Conservation (phyloP, 1,139 yeast genomes). For the Eremothecium sinecaudum region DNA sequence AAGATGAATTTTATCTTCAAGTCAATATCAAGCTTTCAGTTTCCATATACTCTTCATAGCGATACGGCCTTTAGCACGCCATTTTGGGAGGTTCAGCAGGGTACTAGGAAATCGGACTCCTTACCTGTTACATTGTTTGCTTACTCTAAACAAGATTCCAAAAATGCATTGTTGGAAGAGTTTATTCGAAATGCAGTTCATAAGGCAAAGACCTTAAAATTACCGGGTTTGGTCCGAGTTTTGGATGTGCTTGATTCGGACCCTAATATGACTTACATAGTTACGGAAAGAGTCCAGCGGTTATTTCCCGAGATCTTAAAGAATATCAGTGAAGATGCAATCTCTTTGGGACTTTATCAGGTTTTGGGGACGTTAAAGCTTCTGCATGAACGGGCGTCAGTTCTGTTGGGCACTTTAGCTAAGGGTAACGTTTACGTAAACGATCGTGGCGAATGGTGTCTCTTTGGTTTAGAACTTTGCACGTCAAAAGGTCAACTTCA, state of each 20-base stretch:
- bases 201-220: conserved; percentile 56
- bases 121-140: conserved; percentile 23
- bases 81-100: conserved; percentile 38
- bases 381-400: conserved; percentile 53
- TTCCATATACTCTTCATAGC: conserved; percentile 24
- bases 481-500: conserved; percentile 39
- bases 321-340: conserved; percentile 32
- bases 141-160: conserved; percentile 15
- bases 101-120: conserved; percentile 31
- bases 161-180: conserved; percentile 11
- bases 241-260: conserved; percentile 58
- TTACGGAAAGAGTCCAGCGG: conserved; percentile 73
- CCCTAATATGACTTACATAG: conserved; percentile 54
- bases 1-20: conserved; percentile 30
- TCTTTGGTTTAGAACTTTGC: conserved; percentile 74
- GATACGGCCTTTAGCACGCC: conserved; percentile 27
- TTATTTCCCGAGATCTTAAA: conserved; percentile 30
- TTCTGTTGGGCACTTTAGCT: conserved; percentile 58
- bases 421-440: conserved; percentile 54
- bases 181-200: conserved; percentile 57
- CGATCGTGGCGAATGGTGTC: conserved; percentile 69
- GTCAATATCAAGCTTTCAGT: conserved; percentile 27
- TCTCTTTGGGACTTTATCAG: conserved; percentile 52
- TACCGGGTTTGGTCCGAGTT: conserved; percentile 68
- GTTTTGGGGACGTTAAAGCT: conserved; percentile 50